Evolutionary conservation across 2,329 filamentous ascomycete genomes (phyloP).

Genomic region (Saccharata proteae): DNA sequence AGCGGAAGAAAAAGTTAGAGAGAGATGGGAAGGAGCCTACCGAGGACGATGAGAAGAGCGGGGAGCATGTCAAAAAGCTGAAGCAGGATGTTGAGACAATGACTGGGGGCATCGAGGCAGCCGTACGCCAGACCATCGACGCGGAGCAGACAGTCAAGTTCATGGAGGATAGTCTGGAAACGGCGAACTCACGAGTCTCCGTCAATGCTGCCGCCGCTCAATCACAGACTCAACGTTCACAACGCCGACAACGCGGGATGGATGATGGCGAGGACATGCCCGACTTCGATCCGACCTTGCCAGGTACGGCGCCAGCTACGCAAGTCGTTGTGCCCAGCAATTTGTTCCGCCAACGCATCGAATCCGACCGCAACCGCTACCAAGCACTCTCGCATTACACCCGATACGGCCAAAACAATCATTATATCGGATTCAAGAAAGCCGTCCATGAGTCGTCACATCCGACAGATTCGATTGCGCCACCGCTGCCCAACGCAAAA

Average conservation of each 20-base stretch:
- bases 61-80: slow-evolving; percentile 28
- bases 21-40: slow-evolving; percentile 12
- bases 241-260: slow-evolving; percentile 3
- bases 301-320: slow-evolving; percentile 19
- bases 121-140: slow-evolving; percentile 48
- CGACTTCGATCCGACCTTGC: slow-evolving; percentile 29
- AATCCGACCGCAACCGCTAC: slow-evolving; percentile 32
- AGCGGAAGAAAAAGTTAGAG: slow-evolving; percentile 18
- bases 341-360: slow-evolving; percentile 24
- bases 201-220: slow-evolving; percentile 13
- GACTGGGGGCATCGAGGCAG: slow-evolving; percentile 45
- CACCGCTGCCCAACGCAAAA: slow-evolving; percentile 41
- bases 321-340: slow-evolving; percentile 22
- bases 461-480: slow-evolving; percentile 39
- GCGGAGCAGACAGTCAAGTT: slow-evolving; percentile 34
- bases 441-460: slow-evolving; percentile 50
- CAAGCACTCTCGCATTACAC: slow-evolving; percentile 23
- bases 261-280: slow-evolving; percentile 27
- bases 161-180: slow-evolving; percentile 31
- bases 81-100: slow-evolving; percentile 35
- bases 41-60: slow-evolving; percentile 24
- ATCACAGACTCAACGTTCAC: slow-evolving; percentile 3
- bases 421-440: slow-evolving; percentile 49
- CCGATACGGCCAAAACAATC: slow-evolving; percentile 47
- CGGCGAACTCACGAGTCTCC: slow-evolving; percentile 27